These are phyloP conservation scores for Scolecobasidium constrictum DNA, from an alignment of 2,329 filamentous ascomycete genomes.

Conservation along the genomic window DNA sequence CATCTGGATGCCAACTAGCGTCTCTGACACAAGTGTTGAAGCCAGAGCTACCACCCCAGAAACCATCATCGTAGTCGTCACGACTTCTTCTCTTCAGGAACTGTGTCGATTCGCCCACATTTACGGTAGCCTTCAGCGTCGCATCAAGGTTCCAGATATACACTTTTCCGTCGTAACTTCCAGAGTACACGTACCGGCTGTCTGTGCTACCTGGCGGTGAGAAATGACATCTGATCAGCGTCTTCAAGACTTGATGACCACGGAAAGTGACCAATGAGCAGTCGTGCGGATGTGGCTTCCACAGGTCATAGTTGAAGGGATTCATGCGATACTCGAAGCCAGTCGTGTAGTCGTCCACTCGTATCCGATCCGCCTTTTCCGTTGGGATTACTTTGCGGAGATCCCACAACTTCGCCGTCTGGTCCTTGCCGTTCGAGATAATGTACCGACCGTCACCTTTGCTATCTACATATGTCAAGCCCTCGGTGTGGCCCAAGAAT, in stretches of 20 bases:
- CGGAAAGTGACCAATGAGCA: slow-evolving; percentile 90
- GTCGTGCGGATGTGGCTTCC: slow-evolving; percentile 68
- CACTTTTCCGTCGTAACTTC: slow-evolving; percentile 79
- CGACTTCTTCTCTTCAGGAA: slow-evolving; percentile 46
- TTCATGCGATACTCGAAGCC: slow-evolving; percentile 68
- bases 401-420: slow-evolving; percentile 97
- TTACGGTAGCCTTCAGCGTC: slow-evolving; percentile 64
- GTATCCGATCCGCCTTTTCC: slow-evolving; percentile 46
- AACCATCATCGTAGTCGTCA: slow-evolving; percentile 45
- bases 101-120: slow-evolving; percentile 62
- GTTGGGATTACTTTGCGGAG: slow-evolving; percentile 77
- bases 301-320: slow-evolving; percentile 53
- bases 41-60: slow-evolving; percentile 40
- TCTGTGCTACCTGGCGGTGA: slow-evolving; percentile 78
- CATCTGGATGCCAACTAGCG: slow-evolving; percentile 81
- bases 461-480: slow-evolving; percentile 58
- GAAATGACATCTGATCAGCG: slow-evolving; percentile 91
- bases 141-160: slow-evolving; percentile 92
- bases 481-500: slow-evolving; percentile 55
- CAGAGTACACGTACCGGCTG: slow-evolving; percentile 85
- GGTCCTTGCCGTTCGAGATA: slow-evolving; percentile 88
- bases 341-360: slow-evolving; percentile 46
- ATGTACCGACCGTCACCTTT: slow-evolving; percentile 87
- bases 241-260: slow-evolving; percentile 79
- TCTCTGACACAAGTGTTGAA: slow-evolving; percentile 79